Base-by-base conservation (phyloP, 2,329 filamentous ascomycete genomes). In the Cordyceps pruinosa region DNA sequence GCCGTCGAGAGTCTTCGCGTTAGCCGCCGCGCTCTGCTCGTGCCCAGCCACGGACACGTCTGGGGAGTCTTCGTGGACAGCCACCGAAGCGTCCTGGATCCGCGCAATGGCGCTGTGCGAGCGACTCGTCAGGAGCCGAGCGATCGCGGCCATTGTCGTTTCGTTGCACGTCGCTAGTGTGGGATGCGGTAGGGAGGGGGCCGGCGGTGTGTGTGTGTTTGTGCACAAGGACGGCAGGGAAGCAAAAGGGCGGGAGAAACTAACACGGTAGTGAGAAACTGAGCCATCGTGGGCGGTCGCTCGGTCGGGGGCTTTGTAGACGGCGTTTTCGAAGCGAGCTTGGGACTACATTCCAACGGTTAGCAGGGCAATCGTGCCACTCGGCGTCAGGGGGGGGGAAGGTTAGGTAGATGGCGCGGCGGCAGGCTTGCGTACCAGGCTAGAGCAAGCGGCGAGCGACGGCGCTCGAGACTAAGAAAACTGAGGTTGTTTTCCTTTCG, bases 221-320 rank as follows among this genome's bases (percentile, higher is more conserved):
- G n/a, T n/a, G n/a, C n/a, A n/a, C n/a, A n/a, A 13, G 5, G 19
- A 25, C 25, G 23, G 45, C 9, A 17, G n/a, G 23, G 23, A 13
- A 15, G 56, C 12, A 39, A 42, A 53, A 37, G 49, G n/a, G n/a
- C n/a, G n/a, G 25, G 48, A 57, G 44, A 45, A 48, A 74, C 73
- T 69, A 69, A 75, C 73, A 75, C 73, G 59, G 73, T 74, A 49
- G 71, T 73, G 61, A 75, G 67, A 65, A 75, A 75, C 62, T 74
- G 72, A 50, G 72, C 68, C 72, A 75, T 75, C 60, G 58, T 63
- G 62, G 39, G 26, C 50, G 17, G 45, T 51, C 48, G 50, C 37
- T 57, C 56, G 50, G 39, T 6, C 41, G 51, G 30, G n/a, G 35
- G 30, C 41, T 54, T 46, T 46, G 54, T 62, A 42, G 39, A 53